A percentile compares a stretch with the other conserved stretches of the same genome.
Evolutionary conservation across 768 basidiomycete species (phyloP).

Genomic region (Omphalotus guepiniiformis): DNA sequence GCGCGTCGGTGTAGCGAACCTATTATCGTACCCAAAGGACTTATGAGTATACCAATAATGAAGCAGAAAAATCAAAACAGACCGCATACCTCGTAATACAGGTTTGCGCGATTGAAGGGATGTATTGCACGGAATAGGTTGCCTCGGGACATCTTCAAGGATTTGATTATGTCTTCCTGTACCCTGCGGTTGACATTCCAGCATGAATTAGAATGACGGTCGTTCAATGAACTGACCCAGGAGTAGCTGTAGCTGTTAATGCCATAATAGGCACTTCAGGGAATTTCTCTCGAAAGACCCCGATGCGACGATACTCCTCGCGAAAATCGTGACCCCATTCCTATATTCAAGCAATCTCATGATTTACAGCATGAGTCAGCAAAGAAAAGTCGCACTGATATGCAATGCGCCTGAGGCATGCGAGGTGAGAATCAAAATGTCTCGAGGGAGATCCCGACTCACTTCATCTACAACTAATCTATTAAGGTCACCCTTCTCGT

Average conservation of each 20-base stretch:
- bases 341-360: constrained; percentile 29
- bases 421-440: constrained; percentile 2
- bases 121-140: constrained; percentile 62
- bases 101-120: constrained; percentile 76
- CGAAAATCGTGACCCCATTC: constrained; percentile 89
- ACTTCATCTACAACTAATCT: constrained; percentile 83
- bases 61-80: constrained; percentile 4
- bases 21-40: constrained; percentile 20
- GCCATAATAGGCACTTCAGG: constrained; percentile 81
- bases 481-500: constrained; percentile 57
- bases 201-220: not conserved
- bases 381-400: constrained; percentile 52
- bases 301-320: constrained; percentile 66
- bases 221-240: constrained; percentile 41
- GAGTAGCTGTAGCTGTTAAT: constrained; percentile 78
- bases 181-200: constrained; percentile 42
- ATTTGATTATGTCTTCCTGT: constrained; percentile 66
- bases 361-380: not conserved
- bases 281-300: constrained; percentile 63
- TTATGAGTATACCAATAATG: not conserved
- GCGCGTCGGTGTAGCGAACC: constrained; percentile 61
- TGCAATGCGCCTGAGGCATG: constrained; percentile 65
- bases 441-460: constrained; percentile 11
- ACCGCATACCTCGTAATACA: constrained; percentile 69
- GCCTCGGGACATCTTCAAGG: constrained; percentile 53